Base-by-base conservation (phyloP, 345 rosid species). In the Populus ilicifolia region DNA sequence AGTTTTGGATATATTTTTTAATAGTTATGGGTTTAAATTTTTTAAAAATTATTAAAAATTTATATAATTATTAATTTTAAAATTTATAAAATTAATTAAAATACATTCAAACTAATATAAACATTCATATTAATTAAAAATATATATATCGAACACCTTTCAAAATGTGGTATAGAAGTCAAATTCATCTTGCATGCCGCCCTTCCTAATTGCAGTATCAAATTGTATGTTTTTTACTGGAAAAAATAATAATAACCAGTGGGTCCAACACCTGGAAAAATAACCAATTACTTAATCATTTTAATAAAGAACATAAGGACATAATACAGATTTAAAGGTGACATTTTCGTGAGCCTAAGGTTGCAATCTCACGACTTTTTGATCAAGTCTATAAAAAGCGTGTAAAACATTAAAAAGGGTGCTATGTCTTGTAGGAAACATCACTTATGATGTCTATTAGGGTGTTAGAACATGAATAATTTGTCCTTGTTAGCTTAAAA, bases 201-300 rank as follows among this genome's bases (percentile, higher is more conserved):
- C 5, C 5, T 0, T 33, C 36, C 5, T 0, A 33, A 41, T 21
- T 54, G 12, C 23, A 21, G 3, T 21, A 8, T 54, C 12, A 54
- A 21, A 54, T 8, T 54, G n/a, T 21, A 21, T 54, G 8, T 54
- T 33, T 3, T 33, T 33, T 33, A 33, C 5, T 33, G 4, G 36
- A 33, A 33, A 33, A 33, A 33, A 41, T 10, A 41, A 41, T 33
- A 33, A 41, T 41, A 41, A 41, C 11, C 3, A 10, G 68, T 52
- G 78, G 75, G 73, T n/a, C 74, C 80, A 10, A 12, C 64, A 38
- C 72, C 66, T 72, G 54, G 54, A 78, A 30, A 65, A 36, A 1
- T 30, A 8, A 13, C 44, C 67, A 69, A 59, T 5, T 27, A 30
- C 44, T 12, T 10, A 21, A 71, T 75, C 39, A 41, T 36, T 38